Percentiles rank a stretch among this genome's conserved stretches.
Conservation (phyloP, 2,329 filamentous ascomycete genomes). For the Cladosporium sp. region DNA sequence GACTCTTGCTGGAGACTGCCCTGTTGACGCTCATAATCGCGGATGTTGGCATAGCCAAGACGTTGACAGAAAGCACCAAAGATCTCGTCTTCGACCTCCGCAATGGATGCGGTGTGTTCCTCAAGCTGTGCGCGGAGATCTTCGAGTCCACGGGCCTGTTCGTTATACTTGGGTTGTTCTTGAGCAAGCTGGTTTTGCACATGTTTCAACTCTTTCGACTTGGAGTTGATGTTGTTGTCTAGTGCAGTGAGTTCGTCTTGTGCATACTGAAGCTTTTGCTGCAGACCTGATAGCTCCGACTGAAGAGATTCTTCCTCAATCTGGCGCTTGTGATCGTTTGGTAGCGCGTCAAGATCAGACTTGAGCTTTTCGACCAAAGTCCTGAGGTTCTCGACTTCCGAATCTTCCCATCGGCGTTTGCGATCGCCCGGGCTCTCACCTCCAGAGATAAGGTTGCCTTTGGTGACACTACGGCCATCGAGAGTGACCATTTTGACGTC, state of each 20-base stretch:
- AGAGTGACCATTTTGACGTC: conserved; percentile 92
- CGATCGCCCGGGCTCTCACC: conserved; percentile 75
- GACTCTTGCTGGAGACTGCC: conserved; percentile 88
- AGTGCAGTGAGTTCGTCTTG: conserved; percentile 74
- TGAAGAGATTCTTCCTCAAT: conserved; percentile 76
- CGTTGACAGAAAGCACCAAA: conserved; percentile 82
- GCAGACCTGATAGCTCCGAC: conserved; percentile 72
- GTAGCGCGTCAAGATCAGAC: conserved; percentile 73
- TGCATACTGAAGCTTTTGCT: conserved; percentile 67
- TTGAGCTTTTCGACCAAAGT: conserved; percentile 70
- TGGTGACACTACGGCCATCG: conserved; percentile 95
- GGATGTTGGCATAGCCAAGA: conserved; percentile 82
- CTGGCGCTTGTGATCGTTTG: conserved; percentile 70
- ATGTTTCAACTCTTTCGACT: conserved; percentile 74
- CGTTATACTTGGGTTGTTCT: conserved; percentile 70
- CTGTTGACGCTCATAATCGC: conserved; percentile 89
- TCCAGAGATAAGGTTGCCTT: conserved; percentile 94
- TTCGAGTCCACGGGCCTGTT: conserved; percentile 66
- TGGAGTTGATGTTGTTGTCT: conserved; percentile 78
- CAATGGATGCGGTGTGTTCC: conserved; percentile 60
- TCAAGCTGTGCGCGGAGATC: conserved; percentile 55
- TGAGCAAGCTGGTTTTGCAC: conserved; percentile 70
- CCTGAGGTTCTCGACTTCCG: conserved; percentile 80
- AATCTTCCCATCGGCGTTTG: conserved; percentile 75
- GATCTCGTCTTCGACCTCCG: conserved; percentile 79